Evolutionary conservation across 305 asterid species (phyloP), one percentile per base, ranked within the genome.

Genomic region (Solanum hybrid): DNA sequence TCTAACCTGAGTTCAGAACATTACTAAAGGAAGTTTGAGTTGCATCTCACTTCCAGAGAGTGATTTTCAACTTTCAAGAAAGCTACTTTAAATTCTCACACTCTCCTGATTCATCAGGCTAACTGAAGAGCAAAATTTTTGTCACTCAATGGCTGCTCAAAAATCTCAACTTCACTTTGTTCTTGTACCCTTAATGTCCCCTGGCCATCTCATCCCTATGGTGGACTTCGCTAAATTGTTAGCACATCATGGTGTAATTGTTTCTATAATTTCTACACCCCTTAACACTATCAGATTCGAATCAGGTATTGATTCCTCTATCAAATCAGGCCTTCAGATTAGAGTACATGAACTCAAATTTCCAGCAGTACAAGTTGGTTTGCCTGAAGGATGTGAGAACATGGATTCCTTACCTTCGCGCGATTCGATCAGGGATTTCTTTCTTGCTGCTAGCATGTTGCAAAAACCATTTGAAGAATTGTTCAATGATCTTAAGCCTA

Each of bases 381-480:
- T 94, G 24, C 95, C 95, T 0, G 81, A 89, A 0, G 95, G 94
- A 8, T 93, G 94, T 67, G 96, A 94, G 74, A 94, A 90, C 67
- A 87, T 92, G 86, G 96, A 94, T 33, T 76, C 91, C 83, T 34
- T 94, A 31, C 91, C 93, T 18, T 91, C 92, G 0, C 71, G 87
- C 2, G 85, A 90, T 29, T 57, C 85, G 0, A 89, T 88, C 5
- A 64, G 71, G 51, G 93, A 93, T 34, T 92, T 93, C 89, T 92
- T 89, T 61, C 13, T 26, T 8, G 96, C 96, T 12, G 76, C 91
- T 6, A 69, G 78, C 67, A 87, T 92, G 93, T 88, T 94, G 11
- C 90, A 88, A 74, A 80, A 89, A n/a, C 92, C 92, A 28, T 90
- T 92, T 69, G 93, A 94, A 78, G 64, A 86, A 9, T 24, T 91